Evolutionary conservation across 805 yeast genomes (phyloP).

Genomic region (Starmerella vaccinii): DNA sequence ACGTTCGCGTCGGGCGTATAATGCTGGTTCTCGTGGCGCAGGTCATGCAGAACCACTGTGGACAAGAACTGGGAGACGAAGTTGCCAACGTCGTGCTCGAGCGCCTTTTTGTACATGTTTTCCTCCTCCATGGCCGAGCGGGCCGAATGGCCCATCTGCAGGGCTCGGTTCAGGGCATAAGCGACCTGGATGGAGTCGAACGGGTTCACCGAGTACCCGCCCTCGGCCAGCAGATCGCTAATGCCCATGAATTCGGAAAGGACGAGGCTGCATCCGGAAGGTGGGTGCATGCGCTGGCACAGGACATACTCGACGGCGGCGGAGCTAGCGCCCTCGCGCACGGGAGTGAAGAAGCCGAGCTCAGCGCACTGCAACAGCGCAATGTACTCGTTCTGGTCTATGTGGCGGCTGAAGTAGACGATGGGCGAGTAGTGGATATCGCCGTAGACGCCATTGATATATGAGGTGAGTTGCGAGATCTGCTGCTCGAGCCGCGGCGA

Average conservation of each 20-base stretch:
- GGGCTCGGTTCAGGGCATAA: conserved; percentile 60
- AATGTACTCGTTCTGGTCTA: conserved; percentile 77
- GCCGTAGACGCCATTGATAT: conserved; percentile 79
- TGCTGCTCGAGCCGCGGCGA: conserved; percentile 63
- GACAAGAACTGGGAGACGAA: conserved; percentile 64
- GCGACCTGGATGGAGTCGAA: conserved; percentile 96
- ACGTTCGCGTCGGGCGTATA: conserved; percentile 76
- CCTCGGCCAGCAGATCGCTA: conserved; percentile 37
- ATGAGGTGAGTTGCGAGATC: conserved; percentile 70
- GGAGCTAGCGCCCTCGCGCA: conserved; percentile 94
- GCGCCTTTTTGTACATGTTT: conserved; percentile 50
- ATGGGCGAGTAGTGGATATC: conserved; percentile 75
- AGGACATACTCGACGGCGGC: conserved; percentile 87
- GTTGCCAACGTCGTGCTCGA: conserved; percentile 52
- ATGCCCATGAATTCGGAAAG: conserved; percentile 92
- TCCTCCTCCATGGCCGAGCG: conserved; percentile 13
- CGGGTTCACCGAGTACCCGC: conserved; percentile 73
- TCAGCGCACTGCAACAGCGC: conserved; percentile 86
- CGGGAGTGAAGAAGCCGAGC: conserved; percentile 75
- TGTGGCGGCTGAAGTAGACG: conserved; percentile 82
- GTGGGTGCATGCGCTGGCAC: conserved; percentile 42
- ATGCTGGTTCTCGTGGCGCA: conserved; percentile 37
- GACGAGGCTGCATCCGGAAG: conserved; percentile 47
- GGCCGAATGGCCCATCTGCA: conserved; percentile 37
- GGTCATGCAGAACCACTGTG: conserved; percentile 32